These are phyloP conservation scores for Inga oerstediana DNA, from an alignment of 306 rosid genomes.

Conservation along the genomic window DNA sequence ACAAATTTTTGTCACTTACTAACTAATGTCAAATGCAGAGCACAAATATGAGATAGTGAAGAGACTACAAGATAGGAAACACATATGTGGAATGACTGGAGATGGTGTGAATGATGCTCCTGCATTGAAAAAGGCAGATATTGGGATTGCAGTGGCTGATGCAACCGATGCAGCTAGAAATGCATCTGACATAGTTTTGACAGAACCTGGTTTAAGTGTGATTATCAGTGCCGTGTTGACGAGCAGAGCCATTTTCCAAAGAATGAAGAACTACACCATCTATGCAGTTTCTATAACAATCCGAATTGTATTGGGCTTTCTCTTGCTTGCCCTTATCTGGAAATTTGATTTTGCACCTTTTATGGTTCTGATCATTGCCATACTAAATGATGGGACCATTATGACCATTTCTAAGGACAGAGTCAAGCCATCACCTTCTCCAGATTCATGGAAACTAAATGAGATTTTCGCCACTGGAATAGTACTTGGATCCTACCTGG, in stretches of 20 bases:
- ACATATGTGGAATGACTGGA: constrained; percentile 94
- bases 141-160: constrained; percentile 94
- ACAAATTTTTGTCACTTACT: not conserved
- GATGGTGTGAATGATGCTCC: constrained; percentile 98
- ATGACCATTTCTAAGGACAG: constrained; percentile 95
- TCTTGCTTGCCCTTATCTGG: constrained; percentile 91
- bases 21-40: constrained; percentile 48
- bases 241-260: constrained; percentile 88
- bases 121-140: constrained; percentile 80
- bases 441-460: constrained; percentile 89
- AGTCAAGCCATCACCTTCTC: constrained; percentile 91
- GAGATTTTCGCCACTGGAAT: constrained; percentile 86
- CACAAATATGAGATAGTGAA: constrained; percentile 92
- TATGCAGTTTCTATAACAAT: constrained; percentile 92
- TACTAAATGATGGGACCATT: constrained; percentile 92
- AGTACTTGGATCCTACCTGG: constrained; percentile 81
- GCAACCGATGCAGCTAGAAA: constrained; percentile 95
- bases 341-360: constrained; percentile 94
- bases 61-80: constrained; percentile 78
- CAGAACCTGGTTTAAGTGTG: constrained; percentile 93
- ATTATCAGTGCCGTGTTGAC: constrained; percentile 85
- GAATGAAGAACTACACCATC: constrained; percentile 94
- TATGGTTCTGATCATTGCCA: constrained; percentile 86
- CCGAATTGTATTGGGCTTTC: constrained; percentile 76
- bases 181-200: constrained; percentile 88